A percentile compares a stretch with the other conserved stretches of the same genome.
phyloP scores from a whole-genome alignment of 257 asterid species.

The Solanum acaule region DNA sequence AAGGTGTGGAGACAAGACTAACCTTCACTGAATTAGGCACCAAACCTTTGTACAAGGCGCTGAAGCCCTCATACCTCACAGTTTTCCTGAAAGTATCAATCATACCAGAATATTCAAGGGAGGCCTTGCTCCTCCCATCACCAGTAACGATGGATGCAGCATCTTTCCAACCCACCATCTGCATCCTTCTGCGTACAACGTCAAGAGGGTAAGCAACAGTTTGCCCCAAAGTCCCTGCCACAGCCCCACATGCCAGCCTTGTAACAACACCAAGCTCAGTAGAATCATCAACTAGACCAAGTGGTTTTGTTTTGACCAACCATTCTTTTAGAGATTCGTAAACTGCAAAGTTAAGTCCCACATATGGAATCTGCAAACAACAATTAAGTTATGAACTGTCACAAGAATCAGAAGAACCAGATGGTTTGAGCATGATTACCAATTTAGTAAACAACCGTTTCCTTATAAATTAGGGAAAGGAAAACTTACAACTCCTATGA shows the following conservation, averaged over 20 bases:
- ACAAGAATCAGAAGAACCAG: background rate
- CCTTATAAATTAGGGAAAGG: background rate
- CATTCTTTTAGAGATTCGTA: constrained; percentile 94
- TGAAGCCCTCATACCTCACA: constrained; percentile 71
- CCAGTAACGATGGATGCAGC: constrained; percentile 79
- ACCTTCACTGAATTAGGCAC: constrained; percentile 98
- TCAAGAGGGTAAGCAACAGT: constrained; percentile 98
- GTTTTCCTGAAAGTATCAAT: constrained; percentile 94
- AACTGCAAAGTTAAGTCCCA: constrained; percentile 96
- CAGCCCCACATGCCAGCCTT: constrained; percentile 92
- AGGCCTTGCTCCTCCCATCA: constrained; percentile 60
- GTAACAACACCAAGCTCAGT: constrained; percentile 70
- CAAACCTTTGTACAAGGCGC: constrained; percentile 95
- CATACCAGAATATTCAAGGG: constrained; percentile 85
- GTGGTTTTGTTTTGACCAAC: constrained; percentile 55
- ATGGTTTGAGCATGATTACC: background rate
- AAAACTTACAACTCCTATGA: constrained; percentile 92
- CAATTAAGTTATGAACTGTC: background rate
- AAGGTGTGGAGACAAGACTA: constrained; percentile 10
- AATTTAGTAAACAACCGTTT: background rate
- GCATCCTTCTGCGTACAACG: constrained; percentile 96
- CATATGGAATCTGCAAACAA: constrained; percentile 80
- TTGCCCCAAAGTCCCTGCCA: constrained; percentile 95
- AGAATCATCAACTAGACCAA: constrained; percentile 62
- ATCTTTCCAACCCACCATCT: constrained; percentile 97